Percentiles rank a stretch among this genome's conserved stretches.
Evolutionary conservation across 202 grass and related monocot genomes (phyloP).

Genomic region (Alloteropsis angusta): DNA sequence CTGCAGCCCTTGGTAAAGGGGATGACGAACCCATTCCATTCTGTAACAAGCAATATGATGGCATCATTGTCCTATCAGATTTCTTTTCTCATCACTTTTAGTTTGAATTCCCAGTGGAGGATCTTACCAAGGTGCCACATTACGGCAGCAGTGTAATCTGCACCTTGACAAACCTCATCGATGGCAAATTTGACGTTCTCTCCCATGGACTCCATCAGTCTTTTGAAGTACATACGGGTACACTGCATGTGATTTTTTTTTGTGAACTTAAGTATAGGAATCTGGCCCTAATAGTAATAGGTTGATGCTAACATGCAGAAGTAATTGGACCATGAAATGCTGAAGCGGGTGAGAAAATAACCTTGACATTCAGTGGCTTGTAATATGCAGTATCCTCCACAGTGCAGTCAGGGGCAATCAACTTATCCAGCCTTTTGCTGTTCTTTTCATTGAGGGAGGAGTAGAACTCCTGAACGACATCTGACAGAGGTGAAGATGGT

Average conservation of each 20-base stretch:
- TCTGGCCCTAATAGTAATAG: background rate
- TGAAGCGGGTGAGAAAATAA: conserved; percentile 29
- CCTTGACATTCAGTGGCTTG: conserved; percentile 54
- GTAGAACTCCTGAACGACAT: conserved; percentile 53
- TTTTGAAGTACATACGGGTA: conserved; percentile 38
- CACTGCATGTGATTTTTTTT: conserved; percentile 31
- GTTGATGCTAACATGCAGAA: background rate
- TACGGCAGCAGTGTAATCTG: conserved; percentile 33
- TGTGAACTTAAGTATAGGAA: background rate
- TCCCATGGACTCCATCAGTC: conserved; percentile 66
- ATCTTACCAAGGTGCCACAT: conserved; percentile 83
- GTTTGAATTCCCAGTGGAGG: conserved; percentile 2
- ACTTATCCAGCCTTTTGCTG: conserved; percentile 37
- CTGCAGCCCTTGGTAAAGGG: conserved; percentile 67
- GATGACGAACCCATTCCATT: conserved; percentile 70
- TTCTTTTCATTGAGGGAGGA: conserved; percentile 61
- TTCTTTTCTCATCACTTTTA: background rate
- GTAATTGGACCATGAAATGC: background rate
- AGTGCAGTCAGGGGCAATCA: conserved; percentile 47
- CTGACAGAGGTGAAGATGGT: conserved; percentile 30
- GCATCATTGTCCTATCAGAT: background rate
- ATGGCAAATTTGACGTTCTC: conserved; percentile 51
- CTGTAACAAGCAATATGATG: conserved; percentile 40
- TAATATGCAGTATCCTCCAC: conserved; percentile 52
- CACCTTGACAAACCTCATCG: conserved; percentile 52